These are phyloP conservation scores for Eimeria praecox DNA, from an alignment of 169 alveolate genomes.

Conservation along the genomic window DNA sequence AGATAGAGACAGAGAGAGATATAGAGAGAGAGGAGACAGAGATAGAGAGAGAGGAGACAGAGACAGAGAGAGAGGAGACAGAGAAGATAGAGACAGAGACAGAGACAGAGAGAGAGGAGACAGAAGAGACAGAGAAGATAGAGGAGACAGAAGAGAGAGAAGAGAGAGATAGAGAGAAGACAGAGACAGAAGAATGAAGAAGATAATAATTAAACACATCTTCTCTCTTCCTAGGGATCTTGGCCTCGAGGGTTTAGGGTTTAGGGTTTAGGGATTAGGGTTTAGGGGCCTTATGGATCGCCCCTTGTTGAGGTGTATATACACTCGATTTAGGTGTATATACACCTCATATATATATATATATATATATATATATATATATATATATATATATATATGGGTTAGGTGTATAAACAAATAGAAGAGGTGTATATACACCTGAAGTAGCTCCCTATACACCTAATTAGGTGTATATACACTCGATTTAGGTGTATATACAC, in stretches of 20 bases:
- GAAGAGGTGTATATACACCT: background rate
- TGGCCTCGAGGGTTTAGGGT: background rate
- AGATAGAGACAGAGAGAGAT: constrained; percentile 2
- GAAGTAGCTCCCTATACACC: background rate
- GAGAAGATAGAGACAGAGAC: background rate
- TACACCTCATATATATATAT: too few relatives aligned
- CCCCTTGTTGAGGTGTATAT: too few relatives aligned
- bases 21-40: background rate
- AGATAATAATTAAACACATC: background rate
- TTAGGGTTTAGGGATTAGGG: background rate
- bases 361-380: too few relatives aligned
- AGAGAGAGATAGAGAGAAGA: background rate
- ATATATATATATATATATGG: too few relatives aligned
- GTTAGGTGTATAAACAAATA: too few relatives aligned
- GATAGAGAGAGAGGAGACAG: background rate
- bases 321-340: too few relatives aligned
- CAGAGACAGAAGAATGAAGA: background rate
- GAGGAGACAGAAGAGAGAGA: background rate
- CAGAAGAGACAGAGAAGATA: too few relatives aligned
- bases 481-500: background rate
- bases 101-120: background rate
- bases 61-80: constrained; percentile 8
- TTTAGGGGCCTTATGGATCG: too few relatives aligned
- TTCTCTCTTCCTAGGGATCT: too few relatives aligned
- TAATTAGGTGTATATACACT: too few relatives aligned